A percentile compares a stretch with the other conserved stretches of the same genome.
phyloP scores from a whole-genome alignment of 345 rosid genomes.

The Eucalyptus shirleyi region DNA sequence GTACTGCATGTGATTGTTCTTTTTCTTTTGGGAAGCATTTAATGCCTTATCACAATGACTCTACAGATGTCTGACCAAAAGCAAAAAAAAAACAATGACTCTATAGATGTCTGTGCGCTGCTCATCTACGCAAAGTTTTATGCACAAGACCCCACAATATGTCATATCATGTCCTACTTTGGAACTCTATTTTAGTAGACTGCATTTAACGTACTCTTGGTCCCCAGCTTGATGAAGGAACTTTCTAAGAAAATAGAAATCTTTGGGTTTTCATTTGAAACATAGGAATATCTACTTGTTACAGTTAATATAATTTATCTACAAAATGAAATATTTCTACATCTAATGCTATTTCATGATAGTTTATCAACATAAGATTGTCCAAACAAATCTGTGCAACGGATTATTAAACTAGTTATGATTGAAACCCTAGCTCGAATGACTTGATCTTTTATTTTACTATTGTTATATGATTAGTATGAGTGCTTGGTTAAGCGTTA shows the following conservation, averaged over 20 bases:
- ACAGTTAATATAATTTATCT: not conserved
- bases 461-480: not conserved
- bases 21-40: not conserved
- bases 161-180: not conserved
- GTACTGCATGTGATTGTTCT: not conserved
- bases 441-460: not conserved
- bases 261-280: not conserved
- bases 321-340: not conserved
- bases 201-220: not conserved
- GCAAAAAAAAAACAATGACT: not conserved
- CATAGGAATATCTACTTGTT: not conserved
- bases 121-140: not conserved
- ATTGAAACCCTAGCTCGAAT: not conserved
- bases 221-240: not conserved
- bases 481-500: not conserved
- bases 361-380: not conserved
- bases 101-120: not conserved
- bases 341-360: not conserved
- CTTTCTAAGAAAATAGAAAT: not conserved
- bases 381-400: not conserved
- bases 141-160: not conserved
- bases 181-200: not conserved
- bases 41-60: not conserved
- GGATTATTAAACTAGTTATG: not conserved
- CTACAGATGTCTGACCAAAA: not conserved